phyloP scores from a whole-genome alignment of 345 rosid genomes.

The Chamaenerion angustifolium region DNA sequence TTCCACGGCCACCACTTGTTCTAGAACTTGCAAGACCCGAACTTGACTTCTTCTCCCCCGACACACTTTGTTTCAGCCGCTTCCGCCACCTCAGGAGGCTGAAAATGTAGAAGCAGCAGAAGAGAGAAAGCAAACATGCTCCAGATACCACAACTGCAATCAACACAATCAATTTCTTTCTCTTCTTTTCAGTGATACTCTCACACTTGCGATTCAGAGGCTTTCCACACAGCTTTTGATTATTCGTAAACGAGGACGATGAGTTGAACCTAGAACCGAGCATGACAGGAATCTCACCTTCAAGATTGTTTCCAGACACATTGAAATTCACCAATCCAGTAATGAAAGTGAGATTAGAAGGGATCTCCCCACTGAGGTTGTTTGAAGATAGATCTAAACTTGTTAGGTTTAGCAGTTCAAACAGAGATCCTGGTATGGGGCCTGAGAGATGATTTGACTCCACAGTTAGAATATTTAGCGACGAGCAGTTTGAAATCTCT shows the following conservation, averaged over 20 bases:
- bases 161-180: slow-evolving; percentile 47
- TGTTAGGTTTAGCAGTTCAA: slow-evolving; percentile 41
- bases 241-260: slow-evolving; percentile 43
- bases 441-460: slow-evolving; percentile 61
- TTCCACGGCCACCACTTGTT: slow-evolving; percentile 63
- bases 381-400: slow-evolving; percentile 66
- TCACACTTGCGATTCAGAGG: slow-evolving; percentile 43
- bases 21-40: slow-evolving; percentile 76
- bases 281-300: slow-evolving; percentile 53
- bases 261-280: slow-evolving; percentile 49
- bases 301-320: slow-evolving; percentile 56
- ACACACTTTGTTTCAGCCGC: slow-evolving; percentile 46
- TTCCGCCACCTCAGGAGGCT: slow-evolving; percentile 78
- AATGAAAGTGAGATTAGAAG: slow-evolving; percentile 33
- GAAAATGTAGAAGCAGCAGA: slow-evolving; percentile 77
- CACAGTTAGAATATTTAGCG: slow-evolving; percentile 35
- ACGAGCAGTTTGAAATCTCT: slow-evolving; percentile 35
- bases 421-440: slow-evolving; percentile 46
- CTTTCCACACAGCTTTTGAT: slow-evolving; percentile 54
- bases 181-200: slow-evolving; percentile 21
- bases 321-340: slow-evolving; percentile 47
- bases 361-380: slow-evolving; percentile 66
- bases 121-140: slow-evolving; percentile 43
- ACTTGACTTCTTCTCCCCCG: slow-evolving; percentile 78
- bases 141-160: slow-evolving; percentile 43